These are phyloP conservation scores for Metroxylon sagu DNA, from an alignment of 176 grass and related monocot genomes.

Conservation along the genomic window DNA sequence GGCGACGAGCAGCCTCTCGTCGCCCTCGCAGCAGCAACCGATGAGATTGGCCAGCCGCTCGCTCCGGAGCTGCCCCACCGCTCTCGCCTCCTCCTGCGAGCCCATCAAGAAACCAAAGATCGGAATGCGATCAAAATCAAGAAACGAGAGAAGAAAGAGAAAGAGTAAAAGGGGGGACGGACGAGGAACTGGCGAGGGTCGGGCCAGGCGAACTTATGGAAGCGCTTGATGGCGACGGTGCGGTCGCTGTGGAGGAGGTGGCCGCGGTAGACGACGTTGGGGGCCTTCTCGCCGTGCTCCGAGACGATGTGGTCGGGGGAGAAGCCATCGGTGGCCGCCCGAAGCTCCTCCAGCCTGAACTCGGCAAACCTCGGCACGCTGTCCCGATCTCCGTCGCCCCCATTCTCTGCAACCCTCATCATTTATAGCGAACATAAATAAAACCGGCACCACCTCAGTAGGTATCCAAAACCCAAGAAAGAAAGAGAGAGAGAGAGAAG, in stretches of 20 bases:
- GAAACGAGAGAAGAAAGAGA: neutral
- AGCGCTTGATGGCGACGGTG: constrained; percentile 42
- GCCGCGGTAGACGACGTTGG: constrained; percentile 51
- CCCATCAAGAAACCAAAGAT: constrained; percentile 2
- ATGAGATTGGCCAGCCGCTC: constrained; percentile 37
- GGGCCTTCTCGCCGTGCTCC: constrained; percentile 46
- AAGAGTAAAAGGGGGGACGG: neutral
- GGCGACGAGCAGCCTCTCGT: constrained; percentile 47
- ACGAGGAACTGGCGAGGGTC: constrained; percentile 51
- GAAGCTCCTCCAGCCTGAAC: constrained; percentile 32
- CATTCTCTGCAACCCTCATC: neutral
- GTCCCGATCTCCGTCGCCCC: constrained; percentile 2
- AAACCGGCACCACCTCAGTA: neutral
- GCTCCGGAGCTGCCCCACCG: constrained; percentile 39
- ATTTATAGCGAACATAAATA: too few species aligned
- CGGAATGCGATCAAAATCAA: neutral
- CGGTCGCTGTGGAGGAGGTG: constrained; percentile 22
- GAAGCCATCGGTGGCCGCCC: constrained; percentile 40
- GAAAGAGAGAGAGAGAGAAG: neutral
- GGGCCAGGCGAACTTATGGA: constrained; percentile 38
- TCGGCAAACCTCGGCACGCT: constrained; percentile 25
- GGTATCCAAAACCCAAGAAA: neutral
- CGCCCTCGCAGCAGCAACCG: constrained; percentile 39
- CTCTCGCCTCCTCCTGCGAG: constrained; percentile 35
- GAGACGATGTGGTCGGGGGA: constrained; percentile 36